A percentile compares a stretch with the other conserved stretches of the same genome.
Evolutionary conservation across 225 moss, liverwort and hornwort genomes (phyloP).

Genomic region (Bryum argenteum): DNA sequence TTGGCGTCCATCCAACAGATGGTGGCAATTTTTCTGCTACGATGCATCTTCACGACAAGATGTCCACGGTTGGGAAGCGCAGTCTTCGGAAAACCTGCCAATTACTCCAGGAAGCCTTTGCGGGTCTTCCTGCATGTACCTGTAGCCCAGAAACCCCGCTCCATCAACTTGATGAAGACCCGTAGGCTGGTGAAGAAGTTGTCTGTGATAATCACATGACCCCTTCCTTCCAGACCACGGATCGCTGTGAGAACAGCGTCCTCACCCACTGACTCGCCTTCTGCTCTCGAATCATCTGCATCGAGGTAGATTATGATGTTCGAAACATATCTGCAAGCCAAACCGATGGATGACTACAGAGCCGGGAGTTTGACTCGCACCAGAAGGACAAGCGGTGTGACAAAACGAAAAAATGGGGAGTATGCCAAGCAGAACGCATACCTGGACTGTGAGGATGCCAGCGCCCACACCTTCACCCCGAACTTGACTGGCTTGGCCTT

Average conservation of each 20-base stretch:
- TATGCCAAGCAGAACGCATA: neutral
- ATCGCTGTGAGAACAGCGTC: neutral
- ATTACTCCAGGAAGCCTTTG: neutral
- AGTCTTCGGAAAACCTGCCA: neutral
- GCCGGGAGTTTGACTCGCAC: too few relatives aligned
- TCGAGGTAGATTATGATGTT: neutral
- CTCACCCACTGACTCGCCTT: neutral
- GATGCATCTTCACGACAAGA: neutral
- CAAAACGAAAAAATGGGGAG: too few relatives aligned
- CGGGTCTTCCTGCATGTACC: neutral
- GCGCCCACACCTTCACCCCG: neutral
- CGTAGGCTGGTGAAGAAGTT: neutral
- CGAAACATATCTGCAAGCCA: neutral
- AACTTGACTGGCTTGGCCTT: neutral
- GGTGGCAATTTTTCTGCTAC: neutral
- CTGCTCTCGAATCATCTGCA: neutral
- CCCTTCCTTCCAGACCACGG: fast-evolving
- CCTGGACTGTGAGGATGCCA: neutral
- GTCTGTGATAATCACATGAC: neutral
- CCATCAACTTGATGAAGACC: neutral
- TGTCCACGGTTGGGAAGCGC: neutral
- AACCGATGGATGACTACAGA: neutral
- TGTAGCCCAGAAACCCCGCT: neutral
- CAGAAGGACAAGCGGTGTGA: too few relatives aligned
- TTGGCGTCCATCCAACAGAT: neutral